Evolutionary conservation across 306 rosid genomes (phyloP).

Genomic region (Cyclanthera cordifolia): DNA sequence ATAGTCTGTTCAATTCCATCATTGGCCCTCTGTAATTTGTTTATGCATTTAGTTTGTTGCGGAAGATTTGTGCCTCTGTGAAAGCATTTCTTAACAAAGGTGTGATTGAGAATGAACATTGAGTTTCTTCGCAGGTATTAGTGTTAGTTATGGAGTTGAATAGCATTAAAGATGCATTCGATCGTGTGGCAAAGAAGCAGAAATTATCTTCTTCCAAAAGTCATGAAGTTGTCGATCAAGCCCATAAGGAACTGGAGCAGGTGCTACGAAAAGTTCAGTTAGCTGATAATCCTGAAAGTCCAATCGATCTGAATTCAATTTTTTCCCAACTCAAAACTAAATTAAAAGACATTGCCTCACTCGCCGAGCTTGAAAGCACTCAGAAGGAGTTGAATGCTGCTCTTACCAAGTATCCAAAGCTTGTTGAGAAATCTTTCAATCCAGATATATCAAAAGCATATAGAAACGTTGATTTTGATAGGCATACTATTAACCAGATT

Average conservation of each 20-base stretch:
- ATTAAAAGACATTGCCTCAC: conserved; percentile 45
- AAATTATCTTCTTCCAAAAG: conserved; percentile 59
- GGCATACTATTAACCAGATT: conserved; percentile 48
- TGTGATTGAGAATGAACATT: background rate
- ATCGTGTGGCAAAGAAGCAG: conserved; percentile 53
- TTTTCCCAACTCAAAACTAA: conserved; percentile 47
- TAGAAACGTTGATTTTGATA: conserved; percentile 55
- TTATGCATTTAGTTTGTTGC: background rate
- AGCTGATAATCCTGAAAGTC: conserved; percentile 22
- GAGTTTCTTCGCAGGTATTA: conserved; percentile 8
- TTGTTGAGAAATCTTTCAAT: conserved; percentile 63
- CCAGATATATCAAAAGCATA: conserved; percentile 88
- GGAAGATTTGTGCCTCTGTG: background rate
- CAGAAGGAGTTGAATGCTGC: conserved; percentile 77
- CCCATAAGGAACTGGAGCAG: conserved; percentile 38
- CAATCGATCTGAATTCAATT: conserved; percentile 29
- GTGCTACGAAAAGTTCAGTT: conserved; percentile 52
- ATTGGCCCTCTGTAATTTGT: background rate
- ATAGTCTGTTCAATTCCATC: background rate
- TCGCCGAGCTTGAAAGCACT: conserved; percentile 48
- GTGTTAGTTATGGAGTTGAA: conserved; percentile 51
- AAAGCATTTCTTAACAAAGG: background rate
- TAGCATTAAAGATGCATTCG: conserved; percentile 55
- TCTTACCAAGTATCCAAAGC: conserved; percentile 65
- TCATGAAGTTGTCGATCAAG: conserved; percentile 43